These are phyloP conservation scores for Neonothopanus nambi DNA, from an alignment of 1,284 basidiomycete species.

Conservation along the genomic window DNA sequence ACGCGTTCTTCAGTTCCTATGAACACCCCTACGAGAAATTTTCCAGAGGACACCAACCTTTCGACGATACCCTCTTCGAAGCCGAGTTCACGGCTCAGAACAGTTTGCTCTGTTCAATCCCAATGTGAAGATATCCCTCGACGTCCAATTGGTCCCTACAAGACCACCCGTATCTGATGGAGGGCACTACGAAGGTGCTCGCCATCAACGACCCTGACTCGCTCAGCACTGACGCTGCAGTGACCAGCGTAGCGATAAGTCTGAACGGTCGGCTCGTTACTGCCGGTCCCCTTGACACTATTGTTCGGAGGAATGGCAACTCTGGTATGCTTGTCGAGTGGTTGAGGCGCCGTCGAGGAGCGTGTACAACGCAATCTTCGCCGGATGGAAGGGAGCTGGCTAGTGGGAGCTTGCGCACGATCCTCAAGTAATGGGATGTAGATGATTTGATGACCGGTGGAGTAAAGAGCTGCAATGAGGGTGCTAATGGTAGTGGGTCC, in stretches of 20 bases:
- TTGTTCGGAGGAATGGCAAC: too few species aligned
- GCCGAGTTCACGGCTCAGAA: constrained; percentile 83
- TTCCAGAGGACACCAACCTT: constrained; percentile 50
- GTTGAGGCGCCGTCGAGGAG: constrained; percentile 82
- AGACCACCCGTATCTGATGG: constrained; percentile 80
- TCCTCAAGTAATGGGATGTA: constrained; percentile 87
- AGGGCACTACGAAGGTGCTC: constrained; percentile 57
- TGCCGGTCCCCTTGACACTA: constrained; percentile 81
- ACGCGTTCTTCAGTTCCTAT: constrained; percentile 13
- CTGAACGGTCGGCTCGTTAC: constrained; percentile 82
- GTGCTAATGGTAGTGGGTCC: constrained; percentile 31
- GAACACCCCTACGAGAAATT: constrained; percentile 27
- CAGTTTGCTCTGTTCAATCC: constrained; percentile 91
- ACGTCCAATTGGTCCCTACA: constrained; percentile 81
- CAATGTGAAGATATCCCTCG: constrained; percentile 69
- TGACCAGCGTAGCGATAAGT: constrained; percentile 80
- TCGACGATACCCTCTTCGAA: constrained; percentile 45
- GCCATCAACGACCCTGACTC: constrained; percentile 60
- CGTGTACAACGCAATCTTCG: constrained; percentile 85
- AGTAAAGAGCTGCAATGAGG: constrained; percentile 42
- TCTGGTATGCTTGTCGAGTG: too few species aligned
- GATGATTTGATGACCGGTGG: constrained; percentile 39
- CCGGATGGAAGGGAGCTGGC: constrained; percentile 78
- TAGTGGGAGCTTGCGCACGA: constrained; percentile 85
- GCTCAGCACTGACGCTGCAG: constrained; percentile 67